Evolutionary conservation across 2,329 filamentous ascomycete genomes (phyloP).

Genomic region (Penicillium occitanis): DNA sequence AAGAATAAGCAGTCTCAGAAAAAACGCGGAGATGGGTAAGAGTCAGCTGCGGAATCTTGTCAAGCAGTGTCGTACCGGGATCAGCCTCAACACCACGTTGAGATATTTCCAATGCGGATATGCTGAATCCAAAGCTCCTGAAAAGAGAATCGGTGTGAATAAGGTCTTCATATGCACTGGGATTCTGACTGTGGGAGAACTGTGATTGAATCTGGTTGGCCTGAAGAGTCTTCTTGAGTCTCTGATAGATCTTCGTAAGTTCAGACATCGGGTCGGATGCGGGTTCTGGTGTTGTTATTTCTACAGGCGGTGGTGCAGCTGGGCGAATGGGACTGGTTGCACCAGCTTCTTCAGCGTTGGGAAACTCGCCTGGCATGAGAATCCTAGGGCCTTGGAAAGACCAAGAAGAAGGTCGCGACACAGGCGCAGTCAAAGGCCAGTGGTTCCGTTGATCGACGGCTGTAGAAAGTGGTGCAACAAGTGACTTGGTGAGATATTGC

Average conservation of each 20-base stretch:
- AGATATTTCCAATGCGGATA: conserved; percentile 85
- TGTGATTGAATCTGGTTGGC: conserved; percentile 51
- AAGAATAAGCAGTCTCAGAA: conserved; percentile 83
- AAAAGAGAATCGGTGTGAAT: conserved; percentile 47
- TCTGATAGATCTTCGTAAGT: conserved; percentile 56
- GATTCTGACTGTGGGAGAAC: conserved; percentile 46
- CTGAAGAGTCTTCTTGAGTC: conserved; percentile 56
- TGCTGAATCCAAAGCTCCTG: conserved; percentile 70
- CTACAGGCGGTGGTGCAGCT: conserved; percentile 17
- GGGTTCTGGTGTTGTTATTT: conserved; percentile 23
- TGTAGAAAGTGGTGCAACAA: conserved; percentile 52
- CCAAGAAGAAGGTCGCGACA: conserved; percentile 31
- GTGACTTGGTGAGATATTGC: conserved; percentile 52
- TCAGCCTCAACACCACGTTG: conserved; percentile 80
- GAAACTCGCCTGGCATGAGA: conserved; percentile 43
- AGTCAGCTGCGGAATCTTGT: conserved; percentile 78
- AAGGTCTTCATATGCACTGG: conserved; percentile 47
- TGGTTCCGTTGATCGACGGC: conserved; percentile 35
- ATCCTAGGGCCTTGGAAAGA: conserved; percentile 29
- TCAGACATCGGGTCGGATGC: conserved; percentile 44
- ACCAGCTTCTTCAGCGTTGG: conserved; percentile 34
- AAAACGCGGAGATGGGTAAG: conserved; percentile 85
- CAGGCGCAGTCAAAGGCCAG: conserved; percentile 27
- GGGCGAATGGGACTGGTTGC: conserved; percentile 36
- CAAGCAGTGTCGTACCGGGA: conserved; percentile 71